These are phyloP conservation scores for Gentiana dahurica DNA, from an alignment of 257 asterid genomes.

Conservation along the genomic window DNA sequence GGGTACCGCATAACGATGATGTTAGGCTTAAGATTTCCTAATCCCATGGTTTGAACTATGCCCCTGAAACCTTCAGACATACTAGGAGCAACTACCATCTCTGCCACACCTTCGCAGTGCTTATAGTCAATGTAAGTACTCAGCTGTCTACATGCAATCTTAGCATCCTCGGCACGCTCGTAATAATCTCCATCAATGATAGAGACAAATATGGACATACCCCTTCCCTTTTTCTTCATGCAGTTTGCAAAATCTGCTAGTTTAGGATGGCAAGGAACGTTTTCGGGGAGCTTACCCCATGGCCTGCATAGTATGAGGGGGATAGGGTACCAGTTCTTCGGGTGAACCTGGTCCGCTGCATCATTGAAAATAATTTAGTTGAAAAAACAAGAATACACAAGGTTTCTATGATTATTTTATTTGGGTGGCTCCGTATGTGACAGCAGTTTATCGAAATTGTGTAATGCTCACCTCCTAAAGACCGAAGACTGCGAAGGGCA, in stretches of 20 bases:
- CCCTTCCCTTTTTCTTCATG: constrained; percentile 98
- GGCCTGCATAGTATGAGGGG: constrained; percentile 98
- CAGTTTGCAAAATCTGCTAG: constrained; percentile 96
- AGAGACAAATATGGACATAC: constrained; percentile 92
- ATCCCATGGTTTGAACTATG: constrained; percentile 96
- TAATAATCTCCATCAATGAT: constrained; percentile 93
- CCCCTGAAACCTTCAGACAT: constrained; percentile 97
- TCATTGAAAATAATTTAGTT: not conserved
- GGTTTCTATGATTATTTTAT: too few species aligned
- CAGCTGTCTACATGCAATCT: constrained; percentile 79
- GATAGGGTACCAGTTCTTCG: constrained; percentile 98
- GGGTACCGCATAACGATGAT: constrained; percentile 95
- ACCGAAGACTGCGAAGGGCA: constrained; percentile 96
- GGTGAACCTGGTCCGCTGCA: constrained; percentile 95
- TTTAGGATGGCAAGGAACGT: constrained; percentile 98
- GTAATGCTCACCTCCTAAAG: constrained; percentile 80
- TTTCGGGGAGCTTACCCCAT: constrained; percentile 96
- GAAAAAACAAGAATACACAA: too few species aligned
- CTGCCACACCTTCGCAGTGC: constrained; percentile 95
- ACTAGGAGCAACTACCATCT: constrained; percentile 85
- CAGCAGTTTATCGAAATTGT: too few species aligned
- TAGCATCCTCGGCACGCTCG: constrained; percentile 90
- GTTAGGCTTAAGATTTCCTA: constrained; percentile 93
- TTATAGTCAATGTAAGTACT: constrained; percentile 85
- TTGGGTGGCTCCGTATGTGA: too few species aligned